phyloP scores from a whole-genome alignment of 2,329 filamentous ascomycete genomes.

The Diaporthe aspalathi region DNA sequence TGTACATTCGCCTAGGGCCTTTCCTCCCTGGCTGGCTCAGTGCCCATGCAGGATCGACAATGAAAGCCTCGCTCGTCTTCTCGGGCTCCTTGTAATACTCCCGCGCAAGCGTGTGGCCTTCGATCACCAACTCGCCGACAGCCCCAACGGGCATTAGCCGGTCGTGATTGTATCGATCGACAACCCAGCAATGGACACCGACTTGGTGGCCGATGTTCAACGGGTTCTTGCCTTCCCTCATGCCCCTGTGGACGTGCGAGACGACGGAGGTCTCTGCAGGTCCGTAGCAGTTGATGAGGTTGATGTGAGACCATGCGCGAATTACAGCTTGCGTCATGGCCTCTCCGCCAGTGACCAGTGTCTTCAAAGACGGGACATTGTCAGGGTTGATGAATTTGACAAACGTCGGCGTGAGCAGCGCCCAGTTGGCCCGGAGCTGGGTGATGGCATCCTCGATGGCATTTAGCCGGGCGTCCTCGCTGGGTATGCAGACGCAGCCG shows the following conservation, averaged over 20 bases:
- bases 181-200: constrained; percentile 39
- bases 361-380: constrained; percentile 35
- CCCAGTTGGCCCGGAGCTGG: constrained; percentile 39
- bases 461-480: constrained; percentile 49
- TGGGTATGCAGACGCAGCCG: constrained; percentile 30
- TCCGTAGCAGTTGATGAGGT: constrained; percentile 42
- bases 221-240: not conserved
- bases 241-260: constrained; percentile 18
- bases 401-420: constrained; percentile 44
- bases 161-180: constrained; percentile 40
- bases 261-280: constrained; percentile 37
- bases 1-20: constrained; percentile 44
- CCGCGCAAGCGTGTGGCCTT: constrained; percentile 54
- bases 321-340: constrained; percentile 39
- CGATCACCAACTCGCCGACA: constrained; percentile 48
- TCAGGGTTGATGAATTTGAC: constrained; percentile 40
- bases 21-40: not conserved
- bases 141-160: constrained; percentile 44
- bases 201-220: constrained; percentile 13
- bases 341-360: constrained; percentile 42
- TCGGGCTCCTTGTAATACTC: constrained; percentile 38
- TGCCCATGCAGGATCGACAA: constrained; percentile 6
- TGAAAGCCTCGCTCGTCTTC: constrained; percentile 37
- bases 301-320: constrained; percentile 34
- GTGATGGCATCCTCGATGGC: constrained; percentile 48